phyloP scores from a whole-genome alignment of 2,329 filamentous ascomycete genomes.

The Diatrype stigma region DNA sequence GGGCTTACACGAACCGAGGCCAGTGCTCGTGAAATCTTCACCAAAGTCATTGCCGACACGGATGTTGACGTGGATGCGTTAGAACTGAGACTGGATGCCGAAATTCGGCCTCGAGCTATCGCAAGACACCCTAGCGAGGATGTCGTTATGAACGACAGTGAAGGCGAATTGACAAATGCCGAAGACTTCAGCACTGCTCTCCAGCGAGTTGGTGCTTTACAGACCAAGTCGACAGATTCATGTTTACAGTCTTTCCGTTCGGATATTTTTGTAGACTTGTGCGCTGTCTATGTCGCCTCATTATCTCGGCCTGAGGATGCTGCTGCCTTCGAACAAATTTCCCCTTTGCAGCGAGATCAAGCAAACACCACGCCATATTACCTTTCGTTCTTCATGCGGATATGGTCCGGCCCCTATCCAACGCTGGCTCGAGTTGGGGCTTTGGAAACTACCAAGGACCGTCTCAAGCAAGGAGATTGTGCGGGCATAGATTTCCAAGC shows the following conservation, averaged over 20 bases:
- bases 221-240: slow-evolving; percentile 35
- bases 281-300: slow-evolving; percentile 49
- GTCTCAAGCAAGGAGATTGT: slow-evolving; percentile 48
- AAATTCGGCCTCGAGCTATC: slow-evolving; percentile 56
- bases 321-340: slow-evolving; percentile 48
- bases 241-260: slow-evolving; percentile 50
- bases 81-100: slow-evolving; percentile 69
- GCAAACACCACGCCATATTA: slow-evolving; percentile 62
- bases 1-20: slow-evolving; percentile 57
- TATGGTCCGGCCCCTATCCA: slow-evolving; percentile 70
- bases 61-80: slow-evolving; percentile 70
- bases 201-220: slow-evolving; percentile 22
- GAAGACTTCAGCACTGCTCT: slow-evolving; percentile 24
- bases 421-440: slow-evolving; percentile 65
- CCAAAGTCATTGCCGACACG: slow-evolving; percentile 61
- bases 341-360: slow-evolving; percentile 49
- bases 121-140: slow-evolving; percentile 48
- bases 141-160: slow-evolving; percentile 41
- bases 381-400: slow-evolving; percentile 69
- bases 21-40: slow-evolving; percentile 58
- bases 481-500: slow-evolving; percentile 65
- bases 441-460: slow-evolving; percentile 58
- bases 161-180: slow-evolving; percentile 3
- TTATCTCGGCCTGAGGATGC: slow-evolving; percentile 31
- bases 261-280: slow-evolving; percentile 55